These are phyloP conservation scores for Porcisia deanei DNA, from an alignment of 208 protist genomes.

Conservation along the genomic window DNA sequence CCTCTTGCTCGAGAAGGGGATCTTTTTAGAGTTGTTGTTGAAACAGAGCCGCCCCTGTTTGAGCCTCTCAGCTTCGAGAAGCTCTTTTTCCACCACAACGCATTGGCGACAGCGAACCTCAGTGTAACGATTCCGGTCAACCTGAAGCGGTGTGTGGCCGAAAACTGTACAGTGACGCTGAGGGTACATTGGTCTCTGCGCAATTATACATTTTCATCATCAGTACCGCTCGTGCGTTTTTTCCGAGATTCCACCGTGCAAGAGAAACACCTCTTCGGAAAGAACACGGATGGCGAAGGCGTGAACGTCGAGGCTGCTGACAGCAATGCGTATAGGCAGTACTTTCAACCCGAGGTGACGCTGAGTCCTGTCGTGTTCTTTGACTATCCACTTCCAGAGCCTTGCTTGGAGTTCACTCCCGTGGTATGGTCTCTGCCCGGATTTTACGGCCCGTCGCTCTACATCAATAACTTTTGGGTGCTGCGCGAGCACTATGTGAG, in stretches of 20 bases:
- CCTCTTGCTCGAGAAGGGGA: conserved; percentile 30
- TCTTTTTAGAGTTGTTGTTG: conserved; percentile 24
- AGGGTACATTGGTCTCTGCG: conserved; percentile 31
- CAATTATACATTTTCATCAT: conserved; percentile 18
- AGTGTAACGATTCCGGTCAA: conserved; percentile 29
- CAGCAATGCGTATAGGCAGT: conserved; percentile 16
- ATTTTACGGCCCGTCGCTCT: conserved; percentile 89
- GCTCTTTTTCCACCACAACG: conserved; percentile 27
- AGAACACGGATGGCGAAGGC: conserved; percentile 7
- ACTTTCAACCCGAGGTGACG: conserved; percentile 67
- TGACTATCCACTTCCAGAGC: conserved; percentile 49
- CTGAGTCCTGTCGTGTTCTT: conserved; percentile 80
- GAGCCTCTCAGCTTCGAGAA: conserved; percentile 28
- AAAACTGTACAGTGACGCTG: conserved; percentile 31
- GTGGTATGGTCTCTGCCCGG: conserved; percentile 27
- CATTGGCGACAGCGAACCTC: conserved; percentile 7
- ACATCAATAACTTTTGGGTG: conserved; percentile 96
- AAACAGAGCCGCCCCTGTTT: conserved; percentile 31
- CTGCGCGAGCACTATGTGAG: conserved; percentile 78
- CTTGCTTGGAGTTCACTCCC: conserved; percentile 42
- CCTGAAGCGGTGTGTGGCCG: conserved; percentile 22
- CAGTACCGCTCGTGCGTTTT: conserved; percentile 27
- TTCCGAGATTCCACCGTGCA: conserved; percentile 23
- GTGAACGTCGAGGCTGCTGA: background rate
- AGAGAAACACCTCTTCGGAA: conserved; percentile 33